Conservation (phyloP, 257 asterid genomes). For the Plectranthus barbatus region DNA sequence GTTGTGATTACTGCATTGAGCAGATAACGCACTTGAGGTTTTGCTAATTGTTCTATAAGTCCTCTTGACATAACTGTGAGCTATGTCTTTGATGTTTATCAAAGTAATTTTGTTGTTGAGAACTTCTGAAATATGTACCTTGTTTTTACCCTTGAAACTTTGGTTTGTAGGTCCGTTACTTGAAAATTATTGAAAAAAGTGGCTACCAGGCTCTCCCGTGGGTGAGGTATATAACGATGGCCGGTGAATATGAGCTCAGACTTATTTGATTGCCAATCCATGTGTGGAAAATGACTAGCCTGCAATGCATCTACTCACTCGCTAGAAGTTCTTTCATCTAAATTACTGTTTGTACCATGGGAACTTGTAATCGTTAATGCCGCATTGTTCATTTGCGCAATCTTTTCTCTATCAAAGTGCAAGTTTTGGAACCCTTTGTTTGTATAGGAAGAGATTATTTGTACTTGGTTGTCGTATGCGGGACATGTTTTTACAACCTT, state of each 20-base stretch:
- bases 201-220: conserved; percentile 90
- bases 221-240: conserved; percentile 90
- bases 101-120: not conserved
- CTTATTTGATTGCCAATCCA: conserved; percentile 34
- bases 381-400: conserved; percentile 9
- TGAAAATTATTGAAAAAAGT: conserved; percentile 85
- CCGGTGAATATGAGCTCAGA: conserved; percentile 83
- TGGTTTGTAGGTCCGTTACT: conserved; percentile 57
- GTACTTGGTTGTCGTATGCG: too few relatives aligned
- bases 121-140: not conserved
- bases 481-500: too few relatives aligned
- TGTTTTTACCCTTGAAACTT: not conserved
- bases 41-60: not conserved
- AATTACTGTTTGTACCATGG: conserved; percentile 25
- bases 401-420: too few relatives aligned
- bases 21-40: not conserved
- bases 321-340: not conserved
- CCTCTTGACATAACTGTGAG: too few relatives aligned
- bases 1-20: not conserved
- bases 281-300: too few relatives aligned
- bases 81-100: too few relatives aligned
- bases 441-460: too few relatives aligned
- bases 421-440: too few relatives aligned
- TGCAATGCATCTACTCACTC: too few relatives aligned
- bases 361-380: conserved; percentile 15